phyloP scores from a whole-genome alignment of 148 eudicot species.

The Rhododendron simsii region DNA sequence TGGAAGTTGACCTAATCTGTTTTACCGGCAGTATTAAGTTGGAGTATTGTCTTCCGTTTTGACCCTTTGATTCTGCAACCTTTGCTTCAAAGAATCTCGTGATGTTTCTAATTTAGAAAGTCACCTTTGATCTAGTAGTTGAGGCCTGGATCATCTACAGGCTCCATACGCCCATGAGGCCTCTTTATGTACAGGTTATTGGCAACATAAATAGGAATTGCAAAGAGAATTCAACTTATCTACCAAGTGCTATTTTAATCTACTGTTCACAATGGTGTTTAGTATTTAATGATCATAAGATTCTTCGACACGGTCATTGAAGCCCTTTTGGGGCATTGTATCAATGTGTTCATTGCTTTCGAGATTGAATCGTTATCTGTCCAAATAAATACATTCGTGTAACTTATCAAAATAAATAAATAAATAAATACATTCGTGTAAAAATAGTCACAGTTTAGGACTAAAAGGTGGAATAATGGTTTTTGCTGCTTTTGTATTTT shows the following conservation, averaged over 20 bases:
- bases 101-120: background rate
- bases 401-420: too few relatives aligned
- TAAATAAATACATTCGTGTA: background rate
- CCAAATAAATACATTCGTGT: background rate
- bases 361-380: background rate
- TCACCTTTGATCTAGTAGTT: constrained; percentile 1
- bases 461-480: background rate
- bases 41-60: background rate
- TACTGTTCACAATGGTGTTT: background rate
- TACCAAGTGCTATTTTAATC: background rate
- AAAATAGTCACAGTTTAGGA: too few relatives aligned
- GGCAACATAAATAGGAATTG: background rate
- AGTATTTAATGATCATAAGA: background rate
- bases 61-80: constrained; percentile 2
- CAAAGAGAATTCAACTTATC: background rate
- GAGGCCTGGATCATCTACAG: background rate
- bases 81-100: constrained; percentile 6
- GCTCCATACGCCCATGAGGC: background rate
- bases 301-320: background rate
- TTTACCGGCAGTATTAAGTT: background rate
- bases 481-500: background rate
- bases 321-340: background rate
- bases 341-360: background rate
- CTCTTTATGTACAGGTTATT: background rate
- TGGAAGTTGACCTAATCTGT: background rate